Percentiles rank a stretch among this genome's conserved stretches.
phyloP scores from a whole-genome alignment of 768 basidiomycete genomes.

The Tephrocybe sp. region DNA sequence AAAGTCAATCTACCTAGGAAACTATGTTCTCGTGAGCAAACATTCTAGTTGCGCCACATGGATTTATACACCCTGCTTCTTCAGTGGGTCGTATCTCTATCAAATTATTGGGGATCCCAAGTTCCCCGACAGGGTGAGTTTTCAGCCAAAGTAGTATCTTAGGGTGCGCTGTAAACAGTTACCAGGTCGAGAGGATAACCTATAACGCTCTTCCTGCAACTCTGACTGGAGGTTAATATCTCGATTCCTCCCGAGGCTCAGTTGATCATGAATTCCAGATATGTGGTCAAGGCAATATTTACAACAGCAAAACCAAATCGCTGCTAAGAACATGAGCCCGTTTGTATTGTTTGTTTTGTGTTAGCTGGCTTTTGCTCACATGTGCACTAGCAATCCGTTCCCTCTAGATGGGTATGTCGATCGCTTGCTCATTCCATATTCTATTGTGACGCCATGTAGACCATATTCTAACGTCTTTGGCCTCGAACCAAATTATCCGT shows the following conservation, averaged over 20 bases:
- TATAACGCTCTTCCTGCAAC: slow-evolving; percentile 52
- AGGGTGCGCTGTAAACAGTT: neutral
- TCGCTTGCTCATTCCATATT: slow-evolving; percentile 17
- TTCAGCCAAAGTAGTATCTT: neutral
- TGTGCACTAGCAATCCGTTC: slow-evolving; percentile 49
- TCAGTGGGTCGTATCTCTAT: slow-evolving; percentile 53
- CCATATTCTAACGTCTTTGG: slow-evolving; percentile 49
- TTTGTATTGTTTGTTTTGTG: slow-evolving; percentile 18
- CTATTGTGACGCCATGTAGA: slow-evolving; percentile 17
- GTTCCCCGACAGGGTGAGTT: slow-evolving; percentile 21
- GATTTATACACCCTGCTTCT: neutral
- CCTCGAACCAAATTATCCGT: slow-evolving; percentile 49
- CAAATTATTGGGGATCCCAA: slow-evolving; percentile 51
- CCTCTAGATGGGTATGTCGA: slow-evolving; percentile 48
- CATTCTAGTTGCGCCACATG: neutral
- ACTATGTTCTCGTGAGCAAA: slow-evolving; percentile 56
- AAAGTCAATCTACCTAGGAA: slow-evolving; percentile 44
- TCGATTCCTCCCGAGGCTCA: too few relatives aligned
- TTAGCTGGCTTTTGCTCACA: neutral
- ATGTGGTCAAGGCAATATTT: slow-evolving; percentile 63
- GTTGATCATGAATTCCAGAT: slow-evolving; percentile 37
- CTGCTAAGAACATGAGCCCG: slow-evolving; percentile 55
- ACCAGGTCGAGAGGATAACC: slow-evolving; percentile 43
- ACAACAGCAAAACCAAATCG: slow-evolving; percentile 60
- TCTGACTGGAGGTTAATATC: slow-evolving; percentile 39